These are phyloP conservation scores for Populus davidiana DNA, from an alignment of 345 rosid genomes.

Conservation along the genomic window DNA sequence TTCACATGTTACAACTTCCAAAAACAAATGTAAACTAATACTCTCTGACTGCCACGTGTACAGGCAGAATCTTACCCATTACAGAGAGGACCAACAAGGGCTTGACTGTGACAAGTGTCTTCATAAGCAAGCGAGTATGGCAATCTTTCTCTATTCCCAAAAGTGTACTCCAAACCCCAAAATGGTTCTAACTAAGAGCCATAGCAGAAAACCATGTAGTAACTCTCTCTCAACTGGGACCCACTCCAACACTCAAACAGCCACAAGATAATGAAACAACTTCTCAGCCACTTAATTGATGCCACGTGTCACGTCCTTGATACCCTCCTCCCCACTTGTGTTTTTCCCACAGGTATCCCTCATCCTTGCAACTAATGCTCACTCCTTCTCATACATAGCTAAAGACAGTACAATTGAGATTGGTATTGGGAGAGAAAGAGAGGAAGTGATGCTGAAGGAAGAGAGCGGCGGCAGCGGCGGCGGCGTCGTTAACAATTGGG, in stretches of 20 bases:
- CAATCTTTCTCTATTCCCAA: background rate
- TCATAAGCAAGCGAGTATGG: constrained; percentile 1
- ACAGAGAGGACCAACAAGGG: background rate
- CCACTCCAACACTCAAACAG: too few relatives aligned
- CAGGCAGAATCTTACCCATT: background rate
- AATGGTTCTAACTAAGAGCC: constrained; percentile 15
- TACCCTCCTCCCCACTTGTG: background rate
- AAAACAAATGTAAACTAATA: background rate
- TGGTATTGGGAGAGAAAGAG: background rate
- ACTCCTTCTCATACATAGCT: background rate
- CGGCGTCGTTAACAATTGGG: constrained; percentile 43
- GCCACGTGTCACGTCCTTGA: too few relatives aligned
- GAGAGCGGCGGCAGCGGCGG: constrained; percentile 12
- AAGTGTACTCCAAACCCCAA: background rate
- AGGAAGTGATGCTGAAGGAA: background rate
- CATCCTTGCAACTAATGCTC: constrained; percentile 6
- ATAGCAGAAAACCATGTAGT: background rate
- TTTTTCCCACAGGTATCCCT: background rate
- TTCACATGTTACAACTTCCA: background rate
- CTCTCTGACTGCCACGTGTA: background rate
- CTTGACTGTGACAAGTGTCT: background rate
- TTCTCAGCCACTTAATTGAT: too few relatives aligned
- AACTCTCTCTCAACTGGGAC: background rate
- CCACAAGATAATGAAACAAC: too few relatives aligned
- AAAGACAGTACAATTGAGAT: too few relatives aligned